These are phyloP conservation scores for Podaxis mareebaensis DNA, from an alignment of 768 basidiomycete species.

Conservation along the genomic window DNA sequence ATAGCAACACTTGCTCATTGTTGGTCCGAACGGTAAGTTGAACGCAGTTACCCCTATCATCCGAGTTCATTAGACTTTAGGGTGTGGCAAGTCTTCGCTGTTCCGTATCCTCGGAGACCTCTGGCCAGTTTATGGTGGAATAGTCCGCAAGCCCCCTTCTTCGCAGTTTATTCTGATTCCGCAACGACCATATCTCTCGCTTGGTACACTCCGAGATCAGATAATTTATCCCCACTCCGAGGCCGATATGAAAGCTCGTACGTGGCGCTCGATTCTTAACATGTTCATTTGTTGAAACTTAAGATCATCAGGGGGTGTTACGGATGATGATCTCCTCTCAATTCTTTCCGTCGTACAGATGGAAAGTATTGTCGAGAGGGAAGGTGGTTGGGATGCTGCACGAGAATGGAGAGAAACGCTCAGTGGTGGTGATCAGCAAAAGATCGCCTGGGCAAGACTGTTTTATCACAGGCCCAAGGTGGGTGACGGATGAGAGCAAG, in stretches of 20 bases:
- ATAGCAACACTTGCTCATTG: slow-evolving; percentile 88
- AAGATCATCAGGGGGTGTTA: slow-evolving; percentile 53
- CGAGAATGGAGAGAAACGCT: slow-evolving; percentile 93
- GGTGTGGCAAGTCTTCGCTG: slow-evolving; percentile 86
- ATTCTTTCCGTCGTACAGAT: slow-evolving; percentile 83
- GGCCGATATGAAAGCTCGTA: slow-evolving; percentile 76
- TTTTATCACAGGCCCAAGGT: slow-evolving; percentile 96
- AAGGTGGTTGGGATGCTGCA: slow-evolving; percentile 93
- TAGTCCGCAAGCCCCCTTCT: slow-evolving; percentile 87
- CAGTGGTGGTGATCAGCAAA: slow-evolving; percentile 95
- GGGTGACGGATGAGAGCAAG: slow-evolving; percentile 30
- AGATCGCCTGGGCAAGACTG: slow-evolving; percentile 94
- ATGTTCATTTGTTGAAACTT: not conserved
- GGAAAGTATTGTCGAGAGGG: slow-evolving; percentile 83
- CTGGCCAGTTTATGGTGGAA: slow-evolving; percentile 86
- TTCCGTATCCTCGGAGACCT: slow-evolving; percentile 96
- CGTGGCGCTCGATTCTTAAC: slow-evolving; percentile 29
- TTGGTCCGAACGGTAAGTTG: slow-evolving; percentile 84
- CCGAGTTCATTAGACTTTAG: slow-evolving; percentile 32
- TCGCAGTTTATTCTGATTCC: slow-evolving; percentile 93
- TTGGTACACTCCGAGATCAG: slow-evolving; percentile 94
- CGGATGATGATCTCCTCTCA: slow-evolving; percentile 70
- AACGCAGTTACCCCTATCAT: not conserved
- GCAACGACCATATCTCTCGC: slow-evolving; percentile 92
- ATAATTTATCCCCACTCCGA: slow-evolving; percentile 92